Evolutionary conservation across 2,329 filamentous ascomycete species (phyloP).

Genomic region (Apiospora aurea): DNA sequence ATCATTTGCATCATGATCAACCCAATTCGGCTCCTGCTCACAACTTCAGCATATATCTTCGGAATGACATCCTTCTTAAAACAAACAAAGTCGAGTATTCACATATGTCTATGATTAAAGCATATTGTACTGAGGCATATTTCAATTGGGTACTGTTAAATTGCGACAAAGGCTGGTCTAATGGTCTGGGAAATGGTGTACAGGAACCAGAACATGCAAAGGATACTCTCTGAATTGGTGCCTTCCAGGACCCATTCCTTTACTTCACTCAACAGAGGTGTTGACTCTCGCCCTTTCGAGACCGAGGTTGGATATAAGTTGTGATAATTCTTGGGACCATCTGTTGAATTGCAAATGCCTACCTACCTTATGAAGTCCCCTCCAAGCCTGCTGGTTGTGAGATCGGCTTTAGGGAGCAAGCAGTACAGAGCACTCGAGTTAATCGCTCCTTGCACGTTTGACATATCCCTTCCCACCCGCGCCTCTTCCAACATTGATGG

Average conservation of each 20-base stretch:
- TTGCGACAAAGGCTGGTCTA: neutral
- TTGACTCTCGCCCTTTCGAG: too few relatives aligned
- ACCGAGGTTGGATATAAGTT: neutral
- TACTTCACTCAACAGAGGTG: too few relatives aligned
- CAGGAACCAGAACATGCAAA: too few relatives aligned
- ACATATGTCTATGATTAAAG: too few relatives aligned
- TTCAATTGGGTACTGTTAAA: neutral
- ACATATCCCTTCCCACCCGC: too few relatives aligned
- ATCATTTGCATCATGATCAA: neutral
- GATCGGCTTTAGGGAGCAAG: neutral
- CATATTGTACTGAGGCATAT: too few relatives aligned
- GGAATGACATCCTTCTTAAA: neutral
- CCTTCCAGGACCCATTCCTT: too few relatives aligned
- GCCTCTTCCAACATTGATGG: neutral
- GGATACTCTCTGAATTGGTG: too few relatives aligned
- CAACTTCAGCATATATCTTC: neutral
- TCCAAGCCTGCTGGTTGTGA: neutral
- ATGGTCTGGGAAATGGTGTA: too few relatives aligned
- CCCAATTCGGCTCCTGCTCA: neutral
- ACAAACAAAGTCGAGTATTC: neutral
- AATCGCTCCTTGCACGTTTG: too few relatives aligned
- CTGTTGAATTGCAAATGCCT: neutral
- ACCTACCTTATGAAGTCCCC: neutral
- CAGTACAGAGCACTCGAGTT: too few relatives aligned
- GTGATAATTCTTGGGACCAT: neutral